Evolutionary conservation across 192 early-diverging fungal species (phyloP), one percentile per base, ranked within the genome.

Genomic region (Phlyctochytrium planicorne): DNA sequence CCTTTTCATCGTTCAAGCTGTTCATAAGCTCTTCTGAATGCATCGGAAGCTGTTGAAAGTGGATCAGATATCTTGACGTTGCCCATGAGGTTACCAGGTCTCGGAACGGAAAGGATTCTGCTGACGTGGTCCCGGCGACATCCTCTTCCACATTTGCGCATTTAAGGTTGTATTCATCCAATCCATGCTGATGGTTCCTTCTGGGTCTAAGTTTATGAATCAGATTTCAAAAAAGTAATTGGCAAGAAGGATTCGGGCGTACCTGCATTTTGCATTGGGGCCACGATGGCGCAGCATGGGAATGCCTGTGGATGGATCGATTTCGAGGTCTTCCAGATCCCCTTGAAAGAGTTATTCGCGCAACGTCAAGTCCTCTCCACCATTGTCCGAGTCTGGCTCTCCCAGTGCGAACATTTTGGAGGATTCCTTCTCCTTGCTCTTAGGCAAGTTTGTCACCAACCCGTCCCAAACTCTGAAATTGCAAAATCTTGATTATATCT

Each of bases 231-330:
- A 14, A 16, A 16, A 27, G 56, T 59, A 24, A 14, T 16, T 59
- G 56, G 24, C 24, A 6, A 6, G 24, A 14, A 12, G 6, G 33
- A 14, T 10, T 25, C 6, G 29, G 4, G 20, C 61, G 14, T 23
- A 70, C 68, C 52, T 70, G n/a, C 59, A 29, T 63, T 70, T 70
- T 2, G 68, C 30, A n/a, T 63, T 17, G n/a, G 68, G 68, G 12
- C 68, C 68, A 10, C 68, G 34, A 24, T 70, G 68, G 10, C 40
- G 6, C 10, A 47, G 40, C 10, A 47, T 6, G 10, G 40, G 10
- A 6, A 47, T 6, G 10, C 40, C 40, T 6, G 40, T 47, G 10
- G 20, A 6, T 6, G 40, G 40, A 47, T 47, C 40, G 10, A 47
- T 20, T 20, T 47, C 40, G 10, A 47, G 40, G 6, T 47, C 40